Evolutionary conservation across 2,329 filamentous ascomycete genomes (phyloP).

Genomic region (Cercospora beticola): DNA sequence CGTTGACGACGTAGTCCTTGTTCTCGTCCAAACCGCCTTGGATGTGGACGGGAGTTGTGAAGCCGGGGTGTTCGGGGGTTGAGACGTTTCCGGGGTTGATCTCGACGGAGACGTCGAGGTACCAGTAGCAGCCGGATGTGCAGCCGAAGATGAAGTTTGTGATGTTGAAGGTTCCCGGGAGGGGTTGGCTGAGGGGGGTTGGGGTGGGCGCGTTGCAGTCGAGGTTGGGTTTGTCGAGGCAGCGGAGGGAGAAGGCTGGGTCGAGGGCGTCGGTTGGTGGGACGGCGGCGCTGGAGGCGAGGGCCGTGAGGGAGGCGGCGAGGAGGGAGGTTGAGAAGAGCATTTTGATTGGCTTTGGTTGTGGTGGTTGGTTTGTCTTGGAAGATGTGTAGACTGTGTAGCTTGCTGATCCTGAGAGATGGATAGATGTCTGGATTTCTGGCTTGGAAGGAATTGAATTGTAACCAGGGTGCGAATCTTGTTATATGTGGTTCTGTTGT

Average conservation of each 20-base stretch:
- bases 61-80: slow-evolving; percentile 11
- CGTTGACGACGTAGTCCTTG: slow-evolving; percentile 19
- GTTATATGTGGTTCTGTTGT: neutral
- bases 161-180: slow-evolving; percentile 20
- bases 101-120: neutral
- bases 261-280: neutral
- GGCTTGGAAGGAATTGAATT: neutral
- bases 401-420: neutral
- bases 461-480: neutral
- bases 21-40: slow-evolving; percentile 18
- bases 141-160: slow-evolving; percentile 32
- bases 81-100: neutral
- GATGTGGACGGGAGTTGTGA: slow-evolving; percentile 20
- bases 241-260: neutral
- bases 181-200: neutral
- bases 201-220: neutral
- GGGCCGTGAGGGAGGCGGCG: slow-evolving; percentile 22
- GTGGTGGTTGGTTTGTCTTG: neutral
- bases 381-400: neutral
- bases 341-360: slow-evolving; percentile 19
- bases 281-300: slow-evolving; percentile 20
- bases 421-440: neutral
- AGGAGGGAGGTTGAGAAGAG: slow-evolving; percentile 20
- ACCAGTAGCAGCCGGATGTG: slow-evolving; percentile 26
- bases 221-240: slow-evolving; percentile 6